These are phyloP conservation scores for Petunia secreta DNA, from an alignment of 257 asterid species.

Conservation along the genomic window DNA sequence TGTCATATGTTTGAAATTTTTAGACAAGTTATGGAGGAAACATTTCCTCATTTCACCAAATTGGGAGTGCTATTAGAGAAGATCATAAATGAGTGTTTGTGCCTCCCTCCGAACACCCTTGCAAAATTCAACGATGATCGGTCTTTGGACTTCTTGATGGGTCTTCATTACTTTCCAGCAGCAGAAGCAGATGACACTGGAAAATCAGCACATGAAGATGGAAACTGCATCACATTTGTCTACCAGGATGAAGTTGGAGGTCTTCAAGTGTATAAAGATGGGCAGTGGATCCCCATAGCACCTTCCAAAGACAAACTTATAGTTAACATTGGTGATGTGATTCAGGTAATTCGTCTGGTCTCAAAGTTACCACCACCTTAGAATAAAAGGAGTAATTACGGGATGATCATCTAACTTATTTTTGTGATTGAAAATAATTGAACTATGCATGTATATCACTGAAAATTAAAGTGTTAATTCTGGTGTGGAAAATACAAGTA, in stretches of 20 bases:
- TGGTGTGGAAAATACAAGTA: too few species aligned
- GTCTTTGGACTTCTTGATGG: slow-evolving; percentile 57
- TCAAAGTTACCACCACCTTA: too few species aligned
- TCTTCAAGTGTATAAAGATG: slow-evolving; percentile 48
- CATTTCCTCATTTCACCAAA: slow-evolving; percentile 39
- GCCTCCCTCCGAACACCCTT: slow-evolving; percentile 48
- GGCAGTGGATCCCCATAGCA: slow-evolving; percentile 45
- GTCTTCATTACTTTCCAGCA: slow-evolving; percentile 49
- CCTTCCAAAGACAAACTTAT: slow-evolving; percentile 44
- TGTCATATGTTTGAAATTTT: neutral
- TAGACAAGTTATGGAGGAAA: slow-evolving; percentile 51
- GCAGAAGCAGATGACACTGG: slow-evolving; percentile 44
- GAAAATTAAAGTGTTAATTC: too few species aligned
- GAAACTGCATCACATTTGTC: slow-evolving; percentile 43
- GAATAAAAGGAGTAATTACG: neutral
- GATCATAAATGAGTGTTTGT: slow-evolving; percentile 57
- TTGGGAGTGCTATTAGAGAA: slow-evolving; percentile 42
- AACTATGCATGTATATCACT: too few species aligned
- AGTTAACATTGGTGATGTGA: slow-evolving; percentile 45
- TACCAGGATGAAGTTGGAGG: slow-evolving; percentile 63
- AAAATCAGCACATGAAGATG: slow-evolving; percentile 51
- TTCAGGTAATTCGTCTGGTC: slow-evolving; percentile 37
- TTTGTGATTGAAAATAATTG: too few species aligned
- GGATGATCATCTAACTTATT: too few species aligned
- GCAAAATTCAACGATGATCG: slow-evolving; percentile 49